These are phyloP conservation scores for Penicilliopsis zonata DNA, from an alignment of 495 filamentous ascomycete species.

Conservation along the genomic window DNA sequence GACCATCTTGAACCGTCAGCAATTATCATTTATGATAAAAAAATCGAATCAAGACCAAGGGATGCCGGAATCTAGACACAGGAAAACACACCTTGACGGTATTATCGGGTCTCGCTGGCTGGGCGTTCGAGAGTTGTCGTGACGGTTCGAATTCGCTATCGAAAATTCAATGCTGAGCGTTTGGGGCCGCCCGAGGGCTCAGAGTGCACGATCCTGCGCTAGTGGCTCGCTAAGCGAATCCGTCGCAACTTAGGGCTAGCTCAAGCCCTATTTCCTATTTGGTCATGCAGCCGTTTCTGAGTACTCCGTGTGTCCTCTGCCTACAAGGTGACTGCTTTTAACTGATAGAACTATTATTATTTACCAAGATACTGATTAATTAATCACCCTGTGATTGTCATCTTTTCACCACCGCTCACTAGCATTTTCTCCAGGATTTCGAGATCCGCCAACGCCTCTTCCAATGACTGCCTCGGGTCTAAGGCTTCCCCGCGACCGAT, in stretches of 20 bases:
- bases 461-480: slow-evolving; percentile 45
- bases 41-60: too few species aligned
- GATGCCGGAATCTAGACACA: not conserved
- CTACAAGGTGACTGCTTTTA: too few species aligned
- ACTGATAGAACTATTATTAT: too few species aligned
- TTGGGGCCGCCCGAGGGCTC: slow-evolving; percentile 14
- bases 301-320: too few species aligned
- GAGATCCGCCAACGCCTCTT: slow-evolving; percentile 59
- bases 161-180: slow-evolving; percentile 25
- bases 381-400: slow-evolving; percentile 17
- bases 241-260: slow-evolving; percentile 8
- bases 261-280: not conserved
- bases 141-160: slow-evolving; percentile 33
- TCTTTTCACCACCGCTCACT: slow-evolving; percentile 43
- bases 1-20: slow-evolving; percentile 60
- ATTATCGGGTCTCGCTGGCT: slow-evolving; percentile 25
- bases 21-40: slow-evolving; percentile 1
- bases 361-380: too few species aligned
- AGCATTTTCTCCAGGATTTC: slow-evolving; percentile 57
- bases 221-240: slow-evolving; percentile 33
- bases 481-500: slow-evolving; percentile 31
- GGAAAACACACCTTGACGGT: slow-evolving; percentile 32
- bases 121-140: slow-evolving; percentile 39
- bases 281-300: too few species aligned
- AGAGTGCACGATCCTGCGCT: slow-evolving; percentile 23